Percentiles rank a stretch among this genome's conserved stretches.
These are phyloP conservation scores for Fragaria nilgerrensis DNA, from an alignment of 306 rosid species.

Conservation along the genomic window DNA sequence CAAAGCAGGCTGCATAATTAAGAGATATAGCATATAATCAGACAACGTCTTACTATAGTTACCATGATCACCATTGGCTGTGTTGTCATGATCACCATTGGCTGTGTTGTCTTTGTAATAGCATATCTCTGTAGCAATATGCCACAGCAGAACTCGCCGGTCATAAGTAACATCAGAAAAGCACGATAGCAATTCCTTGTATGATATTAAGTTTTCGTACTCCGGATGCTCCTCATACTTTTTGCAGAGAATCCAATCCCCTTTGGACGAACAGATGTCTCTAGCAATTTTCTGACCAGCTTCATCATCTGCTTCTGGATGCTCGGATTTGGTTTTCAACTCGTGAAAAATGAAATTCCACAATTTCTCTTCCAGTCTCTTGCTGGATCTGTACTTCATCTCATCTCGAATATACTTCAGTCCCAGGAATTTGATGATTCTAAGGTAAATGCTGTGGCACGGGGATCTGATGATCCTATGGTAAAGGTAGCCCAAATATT, in stretches of 20 bases:
- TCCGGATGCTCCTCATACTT: accelerated
- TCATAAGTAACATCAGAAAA: conserved; percentile 17
- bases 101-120: background rate
- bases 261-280: conserved; percentile 18
- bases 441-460: background rate
- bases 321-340: conserved; percentile 18
- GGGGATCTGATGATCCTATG: background rate
- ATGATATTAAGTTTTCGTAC: no score
- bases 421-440: background rate
- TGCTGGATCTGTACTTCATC: conserved; percentile 14
- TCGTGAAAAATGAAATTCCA: conserved; percentile 27
- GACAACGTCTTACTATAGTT: conserved; percentile 26
- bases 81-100: no score
- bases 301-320: conserved; percentile 2
- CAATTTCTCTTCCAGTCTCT: background rate
- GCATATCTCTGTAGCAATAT: conserved; percentile 42
- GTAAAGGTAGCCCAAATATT: no score
- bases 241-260: conserved; percentile 20
- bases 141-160: conserved; percentile 35
- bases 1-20: conserved; percentile 30
- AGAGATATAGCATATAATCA: conserved; percentile 41
- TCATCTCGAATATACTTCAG: conserved; percentile 26
- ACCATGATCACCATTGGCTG: no score
- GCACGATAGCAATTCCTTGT: background rate
- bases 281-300: conserved; percentile 11